These are phyloP conservation scores for Pythium diclinum DNA, from an alignment of 352 stramenopile genomes.

Conservation along the genomic window DNA sequence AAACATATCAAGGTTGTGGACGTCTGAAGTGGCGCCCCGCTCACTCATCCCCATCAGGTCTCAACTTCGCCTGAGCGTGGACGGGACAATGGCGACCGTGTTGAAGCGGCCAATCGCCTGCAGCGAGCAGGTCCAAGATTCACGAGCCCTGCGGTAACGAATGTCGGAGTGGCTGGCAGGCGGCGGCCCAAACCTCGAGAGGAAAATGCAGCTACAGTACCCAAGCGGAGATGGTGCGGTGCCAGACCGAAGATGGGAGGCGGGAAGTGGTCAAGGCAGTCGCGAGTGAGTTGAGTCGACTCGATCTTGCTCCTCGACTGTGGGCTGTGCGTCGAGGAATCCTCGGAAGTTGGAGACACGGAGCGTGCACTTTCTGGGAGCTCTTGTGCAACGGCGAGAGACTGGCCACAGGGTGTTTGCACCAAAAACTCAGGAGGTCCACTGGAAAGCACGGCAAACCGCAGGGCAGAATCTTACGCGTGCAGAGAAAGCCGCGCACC, in stretches of 20 bases:
- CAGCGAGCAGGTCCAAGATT: not conserved
- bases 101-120: not conserved
- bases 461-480: constrained; percentile 12
- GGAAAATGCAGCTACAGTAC: not conserved
- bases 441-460: not conserved
- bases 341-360: too few relatives aligned
- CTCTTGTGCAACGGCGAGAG: too few relatives aligned
- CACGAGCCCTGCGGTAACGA: not conserved
- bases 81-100: not conserved
- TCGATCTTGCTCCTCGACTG: too few relatives aligned
- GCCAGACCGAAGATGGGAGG: not conserved
- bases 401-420: not conserved
- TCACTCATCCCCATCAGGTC: constrained; percentile 4
- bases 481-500: constrained; percentile 13
- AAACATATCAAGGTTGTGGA: not conserved
- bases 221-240: constrained; percentile 3
- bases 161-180: not conserved
- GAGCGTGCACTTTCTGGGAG: too few relatives aligned
- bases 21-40: not conserved
- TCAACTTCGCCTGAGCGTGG: not conserved
- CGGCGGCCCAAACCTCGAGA: not conserved
- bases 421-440: constrained; percentile 6
- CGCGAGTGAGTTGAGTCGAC: too few relatives aligned
- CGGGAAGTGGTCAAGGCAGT: not conserved
- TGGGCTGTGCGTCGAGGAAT: too few relatives aligned